These are phyloP conservation scores for Penicillium rolfsii DNA, from an alignment of 2,329 filamentous ascomycete species.

Conservation along the genomic window DNA sequence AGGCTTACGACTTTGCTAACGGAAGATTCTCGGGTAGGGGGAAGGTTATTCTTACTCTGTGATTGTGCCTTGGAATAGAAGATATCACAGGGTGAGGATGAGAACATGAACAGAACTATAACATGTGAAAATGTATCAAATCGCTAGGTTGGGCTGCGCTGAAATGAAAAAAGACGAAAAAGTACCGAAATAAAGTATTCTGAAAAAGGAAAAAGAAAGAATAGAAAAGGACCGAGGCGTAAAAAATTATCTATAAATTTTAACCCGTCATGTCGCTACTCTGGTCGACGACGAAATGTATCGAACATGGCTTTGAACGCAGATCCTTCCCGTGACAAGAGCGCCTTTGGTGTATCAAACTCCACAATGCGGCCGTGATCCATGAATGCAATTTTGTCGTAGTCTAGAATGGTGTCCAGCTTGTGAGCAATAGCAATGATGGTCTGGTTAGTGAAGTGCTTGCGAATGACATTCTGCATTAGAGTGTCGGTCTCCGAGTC, in stretches of 20 bases:
- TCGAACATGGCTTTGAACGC: slow-evolving; percentile 25
- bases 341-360: slow-evolving; percentile 24
- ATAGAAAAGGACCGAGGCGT: too few species aligned
- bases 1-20: slow-evolving; percentile 30
- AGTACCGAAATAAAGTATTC: neutral
- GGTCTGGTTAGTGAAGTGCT: slow-evolving; percentile 56
- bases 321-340: slow-evolving; percentile 23
- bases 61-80: neutral
- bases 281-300: slow-evolving; percentile 8
- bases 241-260: neutral
- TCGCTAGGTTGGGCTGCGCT: neutral
- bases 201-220: neutral
- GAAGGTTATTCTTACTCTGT: slow-evolving; percentile 31
- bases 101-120: neutral
- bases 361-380: slow-evolving; percentile 32
- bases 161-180: neutral
- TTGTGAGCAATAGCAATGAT: slow-evolving; percentile 59
- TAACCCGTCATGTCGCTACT: neutral
- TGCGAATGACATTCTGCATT: slow-evolving; percentile 57
- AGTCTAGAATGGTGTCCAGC: slow-evolving; percentile 43
- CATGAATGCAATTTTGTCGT: slow-evolving; percentile 35
- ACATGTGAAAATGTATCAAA: neutral
- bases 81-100: neutral
- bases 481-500: slow-evolving; percentile 57
- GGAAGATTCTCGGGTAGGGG: slow-evolving; percentile 22